Evolutionary conservation across 306 rosid species (phyloP), one percentile per base, ranked within the genome.

Genomic region (Castanospermum australe): DNA sequence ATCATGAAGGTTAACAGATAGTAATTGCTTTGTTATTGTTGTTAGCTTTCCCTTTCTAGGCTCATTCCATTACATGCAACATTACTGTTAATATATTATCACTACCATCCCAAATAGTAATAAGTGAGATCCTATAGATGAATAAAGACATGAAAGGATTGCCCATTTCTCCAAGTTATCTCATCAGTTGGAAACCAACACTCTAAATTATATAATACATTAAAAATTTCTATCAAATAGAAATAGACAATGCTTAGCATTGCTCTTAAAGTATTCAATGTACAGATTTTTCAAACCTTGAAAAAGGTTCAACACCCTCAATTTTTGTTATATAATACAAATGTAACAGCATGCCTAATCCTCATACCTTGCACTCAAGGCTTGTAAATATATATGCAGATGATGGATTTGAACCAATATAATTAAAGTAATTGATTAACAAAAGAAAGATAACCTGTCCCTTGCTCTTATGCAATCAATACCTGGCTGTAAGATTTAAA

Each of bases 401-500:
- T 33, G 17, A 22, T 18, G 8, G 32, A 63, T 48, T 65, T 50
- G 28, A 32, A 48, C 24, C 65, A 48, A 50, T 61, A 67, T 52
- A 54, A 38, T 45, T 42, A 67, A 64, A 88, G 48, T 20, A 39
- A 82, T 54, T 38, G 56, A 65, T 25, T 55, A 75, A 75, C 25
- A 24, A 60, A 55, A 61, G n/a, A 22, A 81, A 47, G 33, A 50
- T 64, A 70, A 61, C 42, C 17, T 55, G 33, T 87, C 52, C 66
- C 7, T 28, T 24, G 63, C 72, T 78, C 45, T 12, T 50, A 77
- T 62, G 51, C 30, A 79, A 54, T 92, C 30, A 79, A 54, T 92
- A 95, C 97, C 97, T 89, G 78, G 95, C 76, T 60, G 96, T 85
- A 77, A 95, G 83, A 83, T 86, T 84, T 86, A 95, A 85, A 72